A percentile compares a stretch with the other conserved stretches of the same genome.
These are phyloP conservation scores for Codiaeum variegatum DNA, from an alignment of 441 rosid species.

Conservation along the genomic window DNA sequence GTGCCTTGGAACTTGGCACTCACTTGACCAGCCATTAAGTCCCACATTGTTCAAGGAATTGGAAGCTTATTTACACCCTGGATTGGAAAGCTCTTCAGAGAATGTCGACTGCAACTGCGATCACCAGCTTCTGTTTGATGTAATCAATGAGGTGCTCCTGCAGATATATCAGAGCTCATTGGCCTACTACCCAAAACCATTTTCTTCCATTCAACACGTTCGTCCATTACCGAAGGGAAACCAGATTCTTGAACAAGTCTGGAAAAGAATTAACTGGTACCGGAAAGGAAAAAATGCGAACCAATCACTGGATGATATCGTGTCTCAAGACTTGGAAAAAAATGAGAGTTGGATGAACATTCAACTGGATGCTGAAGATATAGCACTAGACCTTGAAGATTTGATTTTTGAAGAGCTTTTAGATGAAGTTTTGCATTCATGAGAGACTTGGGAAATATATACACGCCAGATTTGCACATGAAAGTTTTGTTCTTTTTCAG, in stretches of 20 bases:
- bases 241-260: conserved; percentile 52
- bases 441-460: conserved; percentile 7
- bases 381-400: conserved; percentile 73
- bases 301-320: conserved; percentile 54
- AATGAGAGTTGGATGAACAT: conserved; percentile 64
- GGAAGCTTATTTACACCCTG: conserved; percentile 33
- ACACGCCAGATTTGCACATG: neutral
- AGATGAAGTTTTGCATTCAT: conserved; percentile 38
- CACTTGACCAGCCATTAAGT: conserved; percentile 62
- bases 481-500: conserved; percentile 12
- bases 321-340: conserved; percentile 47
- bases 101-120: conserved; percentile 22
- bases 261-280: conserved; percentile 53
- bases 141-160: conserved; percentile 52
- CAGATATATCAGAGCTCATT: conserved; percentile 40
- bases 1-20: conserved; percentile 43
- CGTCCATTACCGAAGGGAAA: conserved; percentile 38
- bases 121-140: conserved; percentile 59
- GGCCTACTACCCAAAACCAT: conserved; percentile 56
- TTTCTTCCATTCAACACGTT: conserved; percentile 25
- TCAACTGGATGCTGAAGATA: conserved; percentile 50
- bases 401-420: conserved; percentile 57
- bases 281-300: conserved; percentile 28
- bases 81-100: conserved; percentile 27
- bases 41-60: conserved; percentile 52